phyloP scores from a whole-genome alignment of 805 yeast genomes.

The Monosporozyma solicola region DNA sequence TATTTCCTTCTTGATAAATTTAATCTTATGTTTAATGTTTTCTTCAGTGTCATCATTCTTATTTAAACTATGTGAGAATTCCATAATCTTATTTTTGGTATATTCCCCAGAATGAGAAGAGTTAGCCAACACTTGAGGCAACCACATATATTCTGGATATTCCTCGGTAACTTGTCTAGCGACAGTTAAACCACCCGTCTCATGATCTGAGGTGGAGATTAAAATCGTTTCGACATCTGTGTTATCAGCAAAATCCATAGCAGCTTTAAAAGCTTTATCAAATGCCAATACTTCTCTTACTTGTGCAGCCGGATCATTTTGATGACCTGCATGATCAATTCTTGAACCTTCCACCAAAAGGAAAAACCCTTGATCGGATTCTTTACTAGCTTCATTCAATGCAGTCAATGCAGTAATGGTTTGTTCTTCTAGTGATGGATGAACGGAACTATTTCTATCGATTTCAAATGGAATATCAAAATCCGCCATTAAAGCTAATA shows the following conservation, averaged over 20 bases:
- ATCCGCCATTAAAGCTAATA: slow-evolving; percentile 66
- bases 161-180: slow-evolving; percentile 61
- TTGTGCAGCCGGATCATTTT: slow-evolving; percentile 90
- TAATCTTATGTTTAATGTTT: slow-evolving; percentile 19
- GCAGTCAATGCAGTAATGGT: slow-evolving; percentile 66
- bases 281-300: slow-evolving; percentile 84
- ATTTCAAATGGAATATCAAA: slow-evolving; percentile 77
- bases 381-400: slow-evolving; percentile 53
- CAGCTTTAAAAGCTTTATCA: slow-evolving; percentile 73
- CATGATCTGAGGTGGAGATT: slow-evolving; percentile 86
- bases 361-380: slow-evolving; percentile 79
- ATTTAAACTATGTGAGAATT: background rate
- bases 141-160: slow-evolving; percentile 86
- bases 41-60: slow-evolving; percentile 23
- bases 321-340: slow-evolving; percentile 93
- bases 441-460: slow-evolving; percentile 51
- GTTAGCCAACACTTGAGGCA: slow-evolving; percentile 63
- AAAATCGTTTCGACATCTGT: slow-evolving; percentile 69
- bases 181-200: slow-evolving; percentile 88
- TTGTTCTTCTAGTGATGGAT: slow-evolving; percentile 77
- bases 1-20: slow-evolving; percentile 45
- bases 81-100: slow-evolving; percentile 40
- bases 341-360: slow-evolving; percentile 84
- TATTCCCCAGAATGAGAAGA: slow-evolving; percentile 74
- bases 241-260: slow-evolving; percentile 55